A percentile compares a stretch with the other conserved stretches of the same genome.
Conservation (phyloP, 164 flowering plant species). For the Euptelea pleiosperma region DNA sequence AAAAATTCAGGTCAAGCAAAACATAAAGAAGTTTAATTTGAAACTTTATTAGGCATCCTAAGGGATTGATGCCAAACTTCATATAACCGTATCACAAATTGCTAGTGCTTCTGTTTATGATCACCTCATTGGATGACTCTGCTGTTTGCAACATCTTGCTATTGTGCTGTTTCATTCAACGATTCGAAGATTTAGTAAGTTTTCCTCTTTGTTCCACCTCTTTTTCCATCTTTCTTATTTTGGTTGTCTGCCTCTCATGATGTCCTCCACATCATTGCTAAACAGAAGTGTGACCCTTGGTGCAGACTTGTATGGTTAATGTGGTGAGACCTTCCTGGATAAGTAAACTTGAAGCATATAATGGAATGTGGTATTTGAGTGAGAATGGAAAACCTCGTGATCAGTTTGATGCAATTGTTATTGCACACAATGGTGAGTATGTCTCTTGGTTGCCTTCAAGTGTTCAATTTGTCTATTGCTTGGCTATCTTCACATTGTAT, state of each 20-base stretch:
- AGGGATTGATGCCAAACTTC: not conserved
- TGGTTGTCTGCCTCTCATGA: not conserved
- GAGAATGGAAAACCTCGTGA: slow-evolving; percentile 88
- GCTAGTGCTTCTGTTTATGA: no score
- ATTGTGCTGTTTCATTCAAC: not conserved
- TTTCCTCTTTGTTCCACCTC: not conserved
- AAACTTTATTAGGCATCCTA: not conserved
- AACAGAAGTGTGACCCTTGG: slow-evolving; percentile 6
- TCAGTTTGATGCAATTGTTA: slow-evolving; percentile 79
- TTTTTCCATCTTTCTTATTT: slow-evolving; percentile 2
- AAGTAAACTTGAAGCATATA: slow-evolving; percentile 79
- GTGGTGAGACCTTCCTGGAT: slow-evolving; percentile 95
- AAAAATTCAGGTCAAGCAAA: no score
- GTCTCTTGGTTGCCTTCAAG: slow-evolving; percentile 1
- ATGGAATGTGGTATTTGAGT: slow-evolving; percentile 91
- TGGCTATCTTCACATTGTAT: no score
- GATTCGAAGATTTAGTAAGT: not conserved
- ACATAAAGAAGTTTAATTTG: not conserved
- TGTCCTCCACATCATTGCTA: slow-evolving; percentile 3
- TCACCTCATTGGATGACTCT: no score
- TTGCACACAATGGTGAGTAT: slow-evolving; percentile 84
- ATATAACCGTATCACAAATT: not conserved
- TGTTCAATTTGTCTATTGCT: not conserved
- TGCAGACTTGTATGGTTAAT: slow-evolving; percentile 61
- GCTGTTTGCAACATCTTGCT: not conserved